These are phyloP conservation scores for Garcia nutans DNA, from an alignment of 345 rosid species.

Conservation along the genomic window DNA sequence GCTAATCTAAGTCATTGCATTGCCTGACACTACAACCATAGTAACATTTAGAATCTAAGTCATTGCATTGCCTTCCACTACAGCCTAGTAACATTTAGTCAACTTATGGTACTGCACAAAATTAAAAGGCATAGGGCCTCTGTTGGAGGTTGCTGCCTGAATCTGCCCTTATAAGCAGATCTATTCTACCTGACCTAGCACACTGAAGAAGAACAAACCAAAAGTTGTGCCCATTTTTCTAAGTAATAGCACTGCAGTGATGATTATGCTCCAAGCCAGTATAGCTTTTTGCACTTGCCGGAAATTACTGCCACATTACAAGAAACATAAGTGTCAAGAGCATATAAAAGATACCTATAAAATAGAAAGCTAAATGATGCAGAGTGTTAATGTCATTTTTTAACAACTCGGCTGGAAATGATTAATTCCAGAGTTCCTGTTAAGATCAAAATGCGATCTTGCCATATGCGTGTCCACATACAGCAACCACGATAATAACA, in stretches of 20 bases:
- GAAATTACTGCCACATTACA: not conserved
- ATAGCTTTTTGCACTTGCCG: not conserved
- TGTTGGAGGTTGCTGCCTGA: not conserved
- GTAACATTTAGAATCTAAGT: no score
- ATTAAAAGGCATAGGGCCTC: slow-evolving; percentile 2
- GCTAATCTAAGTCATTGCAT: not conserved
- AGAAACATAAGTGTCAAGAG: not conserved
- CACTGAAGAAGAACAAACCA: not conserved
- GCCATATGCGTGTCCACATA: not conserved
- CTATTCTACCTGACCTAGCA: not conserved
- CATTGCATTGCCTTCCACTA: not conserved
- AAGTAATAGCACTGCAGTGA: not conserved
- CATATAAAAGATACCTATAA: not conserved
- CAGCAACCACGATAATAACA: not conserved
- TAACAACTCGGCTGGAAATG: not conserved
- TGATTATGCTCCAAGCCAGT: not conserved
- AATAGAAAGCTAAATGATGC: not conserved
- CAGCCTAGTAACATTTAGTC: not conserved
- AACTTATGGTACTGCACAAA: slow-evolving; percentile 7
- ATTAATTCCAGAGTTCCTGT: not conserved
- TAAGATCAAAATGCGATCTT: not conserved
- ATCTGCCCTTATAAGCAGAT: not conserved
- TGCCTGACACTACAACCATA: not conserved
- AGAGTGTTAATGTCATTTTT: not conserved
- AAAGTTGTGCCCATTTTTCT: not conserved